These are phyloP conservation scores for Austroboletus eburneus DNA, from an alignment of 768 basidiomycete genomes.

Conservation along the genomic window DNA sequence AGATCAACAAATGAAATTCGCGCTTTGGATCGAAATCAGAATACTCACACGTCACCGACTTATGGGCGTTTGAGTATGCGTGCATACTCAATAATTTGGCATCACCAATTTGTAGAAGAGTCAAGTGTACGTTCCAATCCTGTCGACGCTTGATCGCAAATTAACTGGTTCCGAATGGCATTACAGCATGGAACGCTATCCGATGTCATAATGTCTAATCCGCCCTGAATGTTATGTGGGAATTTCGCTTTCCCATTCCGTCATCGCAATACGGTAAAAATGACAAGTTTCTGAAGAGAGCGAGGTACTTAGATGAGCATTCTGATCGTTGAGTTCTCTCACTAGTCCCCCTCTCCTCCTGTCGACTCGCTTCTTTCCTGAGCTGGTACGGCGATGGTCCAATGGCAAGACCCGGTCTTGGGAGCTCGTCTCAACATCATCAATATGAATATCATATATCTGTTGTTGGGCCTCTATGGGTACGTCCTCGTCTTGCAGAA, in stretches of 20 bases:
- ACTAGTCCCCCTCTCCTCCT: not conserved
- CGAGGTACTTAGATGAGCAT: too few relatives aligned
- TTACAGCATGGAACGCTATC: not conserved
- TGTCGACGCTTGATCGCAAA: too few relatives aligned
- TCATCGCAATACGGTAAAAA: not conserved
- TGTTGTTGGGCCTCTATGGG: slow-evolving; percentile 24
- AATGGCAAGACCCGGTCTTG: slow-evolving; percentile 14
- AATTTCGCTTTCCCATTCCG: slow-evolving; percentile 1
- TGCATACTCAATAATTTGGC: too few relatives aligned
- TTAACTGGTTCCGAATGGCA: too few relatives aligned
- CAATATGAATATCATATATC: slow-evolving; percentile 8
- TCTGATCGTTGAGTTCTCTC: not conserved
- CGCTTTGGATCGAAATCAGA: too few relatives aligned
- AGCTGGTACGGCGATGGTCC: slow-evolving; percentile 13
- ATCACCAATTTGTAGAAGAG: too few relatives aligned
- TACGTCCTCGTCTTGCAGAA: slow-evolving; percentile 1
- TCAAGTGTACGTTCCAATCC: too few relatives aligned
- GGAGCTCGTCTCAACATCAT: not conserved
- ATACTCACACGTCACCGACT: too few relatives aligned
- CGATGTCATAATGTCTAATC: not conserved
- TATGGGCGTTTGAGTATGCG: too few relatives aligned
- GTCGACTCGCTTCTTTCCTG: not conserved
- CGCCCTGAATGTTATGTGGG: slow-evolving; percentile 8
- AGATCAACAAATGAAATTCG: too few relatives aligned
- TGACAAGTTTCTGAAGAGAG: too few relatives aligned